Evolutionary conservation across 805 yeast species (phyloP), one percentile per base, ranked within the genome.

Genomic region (Starmera dryadoides): DNA sequence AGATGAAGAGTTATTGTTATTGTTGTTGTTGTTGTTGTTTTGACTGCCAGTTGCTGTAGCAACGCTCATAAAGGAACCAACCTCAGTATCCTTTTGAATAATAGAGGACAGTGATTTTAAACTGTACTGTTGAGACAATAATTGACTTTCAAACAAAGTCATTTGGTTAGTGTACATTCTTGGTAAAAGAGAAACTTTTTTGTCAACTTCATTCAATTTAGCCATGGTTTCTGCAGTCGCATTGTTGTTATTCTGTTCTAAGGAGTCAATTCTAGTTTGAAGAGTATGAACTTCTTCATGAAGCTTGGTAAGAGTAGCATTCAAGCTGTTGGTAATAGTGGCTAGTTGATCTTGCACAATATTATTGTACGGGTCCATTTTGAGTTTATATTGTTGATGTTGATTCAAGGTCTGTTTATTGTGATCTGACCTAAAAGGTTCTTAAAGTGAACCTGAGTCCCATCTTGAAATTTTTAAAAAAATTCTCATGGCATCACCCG

Each of bases 321-420:
- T 49, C 20, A 51, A 28, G 15, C 44, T 37, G 40, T 41, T 49
- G 36, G 36, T 47, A 34, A 54, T 42, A 18, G 34, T 35, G 11
- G 44, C 44, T 15, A 54, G 32, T 38, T 51, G 59, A 30, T 54
- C 54, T 38, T 52, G 59, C 6, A 53, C 38, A 35, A 44, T 14
- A 28, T 43, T 47, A 30, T 43, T 47, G 42, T 50, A 52, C 2
- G 54, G 43, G 16, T 53, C 55, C 58, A 53, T 52, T 17, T 18
- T 30, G 31, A n/a, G 3, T 6, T 3, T 16, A 3, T 30, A 10
- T 17, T 6, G 3, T 15, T 15, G 11, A 11, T 30, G 20, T 30
- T 30, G 17, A 16, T 17, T 14, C 16, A 14, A 23, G 2, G 11
- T 25, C 14, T 25, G 28, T 25, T 25, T 25, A 25, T 25, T 25